Base-by-base conservation (phyloP, 495 filamentous ascomycete genomes). In the Xylaria sp. region DNA sequence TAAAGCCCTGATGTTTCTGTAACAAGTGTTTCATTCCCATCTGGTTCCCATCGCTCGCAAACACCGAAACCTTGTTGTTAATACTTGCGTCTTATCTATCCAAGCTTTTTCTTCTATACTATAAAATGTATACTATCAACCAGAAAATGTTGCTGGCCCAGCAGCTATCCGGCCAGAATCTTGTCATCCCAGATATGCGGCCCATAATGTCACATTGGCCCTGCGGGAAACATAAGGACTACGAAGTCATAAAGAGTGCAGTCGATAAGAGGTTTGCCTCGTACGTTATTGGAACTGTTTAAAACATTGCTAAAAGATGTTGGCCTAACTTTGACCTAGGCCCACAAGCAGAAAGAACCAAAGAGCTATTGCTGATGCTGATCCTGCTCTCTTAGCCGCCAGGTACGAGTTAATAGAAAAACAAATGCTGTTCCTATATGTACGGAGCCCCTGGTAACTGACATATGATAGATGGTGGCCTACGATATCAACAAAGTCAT, bases 151-250 rank as follows among this genome's bases (percentile, higher is more conserved):
- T 72, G 8, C 37, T 77, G 17, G 76, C 66, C 0, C 67, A 74
- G 57, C 67, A 33, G 58, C 70, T 77, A 26, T 72, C 72, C 17
- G 74, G 76, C 61, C 76, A 76, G 52, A 67, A 21, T 31, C 74
- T 77, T 35, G 31, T 70, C 50, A 74, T 77, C 21, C 74, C 76
- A 44, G 72, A 76, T n/a, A 72, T 77, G 68, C 67, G 70, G 37
- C 76, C 72, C 0, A 73, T 74, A 4, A 72, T 77, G 37, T 53
- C 64, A 12, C 72, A 76, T 37, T 77, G 76, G 76, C 76, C 76
- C 12, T 29, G 52, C 9, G 70, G 68, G 11, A 43, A 55, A 46
- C 70, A 77, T n/a, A 53, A 74, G 29, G 68, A 73, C 21, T 77
- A 76, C 48, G 64, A 73, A 31, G 58, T 19, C 8, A 33, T 77